phyloP scores from a whole-genome alignment of 2,329 filamentous ascomycete species.

The Microcera coccophila region DNA sequence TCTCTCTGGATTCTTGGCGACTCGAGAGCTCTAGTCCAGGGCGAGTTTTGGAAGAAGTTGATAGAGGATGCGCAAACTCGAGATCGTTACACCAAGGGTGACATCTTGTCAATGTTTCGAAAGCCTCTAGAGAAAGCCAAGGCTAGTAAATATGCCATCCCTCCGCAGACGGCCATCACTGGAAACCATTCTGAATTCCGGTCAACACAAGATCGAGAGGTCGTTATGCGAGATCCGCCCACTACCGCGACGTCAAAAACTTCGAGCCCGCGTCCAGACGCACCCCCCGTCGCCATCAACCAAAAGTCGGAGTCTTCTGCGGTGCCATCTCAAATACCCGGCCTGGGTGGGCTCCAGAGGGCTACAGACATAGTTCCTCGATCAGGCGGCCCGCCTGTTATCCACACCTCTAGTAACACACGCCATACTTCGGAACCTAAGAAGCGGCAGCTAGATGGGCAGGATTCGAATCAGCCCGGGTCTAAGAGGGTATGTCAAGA shows the following conservation, averaged over 20 bases:
- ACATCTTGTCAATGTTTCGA: slow-evolving; percentile 49
- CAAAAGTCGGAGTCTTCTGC: slow-evolving; percentile 1
- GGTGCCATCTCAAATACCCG: slow-evolving; percentile 13
- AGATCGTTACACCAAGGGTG: slow-evolving; percentile 70
- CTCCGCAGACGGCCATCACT: slow-evolving; percentile 1
- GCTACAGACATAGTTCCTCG: slow-evolving; percentile 19
- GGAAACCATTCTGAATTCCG: neutral
- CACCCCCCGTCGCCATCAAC: slow-evolving; percentile 6
- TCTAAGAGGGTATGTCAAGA: slow-evolving; percentile 41
- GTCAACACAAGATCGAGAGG: slow-evolving; percentile 12
- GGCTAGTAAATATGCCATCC: slow-evolving; percentile 19
- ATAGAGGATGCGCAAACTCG: slow-evolving; percentile 76
- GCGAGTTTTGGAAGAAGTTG: slow-evolving; percentile 84
- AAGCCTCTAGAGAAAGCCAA: slow-evolving; percentile 39
- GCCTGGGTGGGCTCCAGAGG: slow-evolving; percentile 12
- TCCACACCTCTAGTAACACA: slow-evolving; percentile 34
- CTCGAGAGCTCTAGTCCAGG: slow-evolving; percentile 77
- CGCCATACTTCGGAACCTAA: slow-evolving; percentile 28
- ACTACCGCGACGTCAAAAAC: slow-evolving; percentile 4
- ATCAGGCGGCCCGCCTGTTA: slow-evolving; percentile 34
- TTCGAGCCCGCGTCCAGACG: slow-evolving; percentile 13
- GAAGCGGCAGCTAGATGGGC: slow-evolving; percentile 43
- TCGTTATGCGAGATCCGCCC: slow-evolving; percentile 19
- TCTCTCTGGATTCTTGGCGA: slow-evolving; percentile 96
- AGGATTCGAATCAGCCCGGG: slow-evolving; percentile 29